Percentiles rank a stretch among this genome's conserved stretches.
Conservation (phyloP, 1,284 basidiomycete genomes). For the Apiotrichum montevideense region DNA sequence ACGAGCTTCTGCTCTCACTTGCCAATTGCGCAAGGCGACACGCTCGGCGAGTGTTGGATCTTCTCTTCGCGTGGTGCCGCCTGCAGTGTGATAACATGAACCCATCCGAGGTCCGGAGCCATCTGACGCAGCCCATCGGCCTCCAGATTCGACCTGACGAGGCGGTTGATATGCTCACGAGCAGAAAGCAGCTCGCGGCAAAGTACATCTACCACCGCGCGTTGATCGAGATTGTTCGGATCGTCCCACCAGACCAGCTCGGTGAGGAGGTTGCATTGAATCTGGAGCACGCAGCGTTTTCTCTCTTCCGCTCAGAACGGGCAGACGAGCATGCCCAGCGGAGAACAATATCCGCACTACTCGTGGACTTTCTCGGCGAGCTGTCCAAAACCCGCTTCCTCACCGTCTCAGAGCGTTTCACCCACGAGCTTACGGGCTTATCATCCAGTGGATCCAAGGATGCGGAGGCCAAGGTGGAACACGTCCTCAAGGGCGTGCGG, state of each 20-base stretch:
- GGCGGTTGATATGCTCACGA: constrained; percentile 57
- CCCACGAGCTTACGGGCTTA: constrained; percentile 69
- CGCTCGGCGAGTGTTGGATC: constrained; percentile 75
- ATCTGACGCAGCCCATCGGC: constrained; percentile 35
- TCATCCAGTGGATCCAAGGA: constrained; percentile 68
- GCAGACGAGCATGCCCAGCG: constrained; percentile 57
- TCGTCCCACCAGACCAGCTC: constrained; percentile 65
- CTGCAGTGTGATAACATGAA: constrained; percentile 64
- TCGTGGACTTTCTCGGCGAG: constrained; percentile 72
- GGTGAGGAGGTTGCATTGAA: constrained; percentile 68
- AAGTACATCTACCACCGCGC: constrained; percentile 84
- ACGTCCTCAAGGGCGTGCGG: constrained; percentile 68
- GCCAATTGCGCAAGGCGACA: constrained; percentile 80
- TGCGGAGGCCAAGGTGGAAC: constrained; percentile 70
- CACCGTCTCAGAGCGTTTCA: constrained; percentile 79
- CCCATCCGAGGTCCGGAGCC: constrained; percentile 44
- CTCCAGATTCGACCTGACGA: constrained; percentile 49
- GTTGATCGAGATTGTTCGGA: constrained; percentile 67
- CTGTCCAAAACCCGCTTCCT: constrained; percentile 76
- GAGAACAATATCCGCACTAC: constrained; percentile 69
- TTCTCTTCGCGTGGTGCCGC: constrained; percentile 79
- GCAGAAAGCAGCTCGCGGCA: constrained; percentile 69
- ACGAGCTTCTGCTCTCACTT: constrained; percentile 71
- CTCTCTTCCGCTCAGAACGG: constrained; percentile 72
- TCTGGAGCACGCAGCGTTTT: constrained; percentile 78